phyloP scores from a whole-genome alignment of 2,329 filamentous ascomycete genomes.

The Ramularia collo-cygni region DNA sequence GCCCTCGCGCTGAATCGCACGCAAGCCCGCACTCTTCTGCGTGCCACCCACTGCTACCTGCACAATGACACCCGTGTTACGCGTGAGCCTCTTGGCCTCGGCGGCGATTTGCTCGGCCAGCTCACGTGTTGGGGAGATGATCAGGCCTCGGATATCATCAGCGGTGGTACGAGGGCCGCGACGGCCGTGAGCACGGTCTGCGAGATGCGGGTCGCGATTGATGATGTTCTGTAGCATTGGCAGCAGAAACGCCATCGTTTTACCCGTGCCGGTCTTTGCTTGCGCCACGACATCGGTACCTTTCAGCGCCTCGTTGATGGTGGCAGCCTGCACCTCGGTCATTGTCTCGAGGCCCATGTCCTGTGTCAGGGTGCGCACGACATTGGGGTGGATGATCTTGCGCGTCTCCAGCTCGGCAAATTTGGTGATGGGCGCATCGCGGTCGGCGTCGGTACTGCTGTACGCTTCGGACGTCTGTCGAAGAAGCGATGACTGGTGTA shows the following conservation, averaged over 20 bases:
- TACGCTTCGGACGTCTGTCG: conserved; percentile 24
- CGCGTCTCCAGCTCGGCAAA: conserved; percentile 40
- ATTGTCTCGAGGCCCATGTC: conserved; percentile 74
- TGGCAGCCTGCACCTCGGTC: conserved; percentile 86
- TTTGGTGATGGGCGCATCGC: conserved; percentile 29
- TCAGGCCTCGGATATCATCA: conserved; percentile 51
- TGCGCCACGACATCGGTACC: conserved; percentile 83
- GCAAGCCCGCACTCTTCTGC: conserved; percentile 62
- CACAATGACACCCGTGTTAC: conserved; percentile 59
- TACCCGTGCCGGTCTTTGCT: conserved; percentile 69
- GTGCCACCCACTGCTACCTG: conserved; percentile 89
- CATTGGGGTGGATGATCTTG: conserved; percentile 52
- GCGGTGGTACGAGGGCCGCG: conserved; percentile 44
- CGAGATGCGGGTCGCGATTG: conserved; percentile 54
- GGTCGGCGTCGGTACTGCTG: conserved; percentile 9
- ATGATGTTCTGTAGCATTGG: conserved; percentile 78
- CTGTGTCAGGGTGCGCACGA: conserved; percentile 62
- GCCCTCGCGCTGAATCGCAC: conserved; percentile 61
- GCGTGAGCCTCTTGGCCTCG: conserved; percentile 65
- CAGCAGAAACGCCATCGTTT: conserved; percentile 87
- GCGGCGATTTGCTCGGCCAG: conserved; percentile 58
- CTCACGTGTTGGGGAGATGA: conserved; percentile 58
- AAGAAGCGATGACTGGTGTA: conserved; percentile 35
- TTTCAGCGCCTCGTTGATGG: conserved; percentile 70
- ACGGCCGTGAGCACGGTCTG: conserved; percentile 38